A percentile compares a stretch with the other conserved stretches of the same genome.
Evolutionary conservation across 106 monocot genomes (phyloP).

Genomic region (Agapanthus africanus): DNA sequence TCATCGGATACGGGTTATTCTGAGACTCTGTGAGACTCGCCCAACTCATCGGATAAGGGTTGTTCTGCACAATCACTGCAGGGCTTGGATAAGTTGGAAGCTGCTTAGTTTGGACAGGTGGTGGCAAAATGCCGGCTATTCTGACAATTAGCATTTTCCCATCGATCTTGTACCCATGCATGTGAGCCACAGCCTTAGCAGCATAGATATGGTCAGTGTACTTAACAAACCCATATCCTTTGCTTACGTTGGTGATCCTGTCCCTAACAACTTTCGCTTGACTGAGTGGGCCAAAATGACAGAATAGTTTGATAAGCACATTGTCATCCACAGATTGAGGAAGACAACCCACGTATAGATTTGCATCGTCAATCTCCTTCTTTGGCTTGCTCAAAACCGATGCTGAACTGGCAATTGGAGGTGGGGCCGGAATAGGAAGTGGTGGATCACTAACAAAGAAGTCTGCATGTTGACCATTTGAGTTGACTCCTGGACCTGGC

Average conservation of each 20-base stretch:
- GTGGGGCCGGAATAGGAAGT: background rate
- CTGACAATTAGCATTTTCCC: constrained; percentile 35
- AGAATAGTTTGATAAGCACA: constrained; percentile 43
- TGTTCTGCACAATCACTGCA: background rate
- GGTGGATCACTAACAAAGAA: constrained; percentile 1
- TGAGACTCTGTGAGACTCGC: background rate
- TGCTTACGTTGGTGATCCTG: constrained; percentile 31
- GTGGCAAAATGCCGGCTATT: constrained; percentile 7
- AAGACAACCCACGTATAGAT: constrained; percentile 36
- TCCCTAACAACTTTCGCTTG: constrained; percentile 31
- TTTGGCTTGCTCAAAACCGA: background rate
- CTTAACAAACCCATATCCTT: constrained; percentile 60
- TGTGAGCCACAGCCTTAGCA: constrained; percentile 31
- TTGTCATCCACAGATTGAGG: constrained; percentile 33
- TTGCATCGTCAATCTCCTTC: constrained; percentile 25
- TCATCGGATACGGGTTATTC: background rate
- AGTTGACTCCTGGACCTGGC: constrained; percentile 1
- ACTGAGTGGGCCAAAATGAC: constrained; percentile 38
- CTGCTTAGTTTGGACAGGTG: background rate
- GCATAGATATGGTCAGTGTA: constrained; percentile 33
- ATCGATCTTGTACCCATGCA: constrained; percentile 51
- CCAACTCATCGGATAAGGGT: background rate
- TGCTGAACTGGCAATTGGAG: background rate
- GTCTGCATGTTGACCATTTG: background rate
- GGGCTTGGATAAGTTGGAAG: constrained; percentile 1